Base-by-base conservation (phyloP, 345 rosid species). In the Psidium friedrichsthalianum region DNA sequence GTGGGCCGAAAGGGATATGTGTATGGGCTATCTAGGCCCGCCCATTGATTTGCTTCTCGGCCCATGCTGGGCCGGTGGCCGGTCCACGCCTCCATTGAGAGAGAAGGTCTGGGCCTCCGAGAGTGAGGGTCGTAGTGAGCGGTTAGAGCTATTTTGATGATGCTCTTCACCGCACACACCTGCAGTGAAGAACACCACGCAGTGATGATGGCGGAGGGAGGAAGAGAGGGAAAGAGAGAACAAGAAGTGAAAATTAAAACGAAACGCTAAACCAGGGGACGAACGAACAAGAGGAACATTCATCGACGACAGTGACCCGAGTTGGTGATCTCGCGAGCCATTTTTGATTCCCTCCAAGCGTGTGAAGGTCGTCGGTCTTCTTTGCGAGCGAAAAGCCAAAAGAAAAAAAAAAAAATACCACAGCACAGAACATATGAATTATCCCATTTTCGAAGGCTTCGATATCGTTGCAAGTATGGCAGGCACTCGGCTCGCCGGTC, bases 151-250 rank as follows among this genome's bases (percentile, higher is more conserved):
- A 8, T 49, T 49, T 49, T 10, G 51, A 49, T 49, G 69, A 58
- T 13, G 69, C 69, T 58, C 36, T 58, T 58, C 69, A n/a, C n/a
- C n/a, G n/a, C 36, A 11, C 64, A 0, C 69, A 7, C 69, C 6
- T 42, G 44, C 44, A 4, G 44, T 42, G 44, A 42, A 25, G 64
- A 25, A n/a, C 32, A n/a, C 69, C 27, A n/a, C 5, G 64, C 64
- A 25, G 16, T 12, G 18, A n/a, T n/a, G 0, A 0, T 29, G 69
- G 69, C 36, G 6, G 36, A n/a, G 36, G 6, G 36, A 13, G 14
- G 2, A 59, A 59, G 69, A 0, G 58, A 56, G n/a, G 8, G 0
- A 21, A 55, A 21, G 51, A 55, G 11, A 55, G 22, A 55, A 55
- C 25, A n/a, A 15, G 27, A 58, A 14, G 27, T 14, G 27, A 58